Conservation (phyloP, 768 basidiomycete genomes). For the Ephemerocybe angulata region DNA sequence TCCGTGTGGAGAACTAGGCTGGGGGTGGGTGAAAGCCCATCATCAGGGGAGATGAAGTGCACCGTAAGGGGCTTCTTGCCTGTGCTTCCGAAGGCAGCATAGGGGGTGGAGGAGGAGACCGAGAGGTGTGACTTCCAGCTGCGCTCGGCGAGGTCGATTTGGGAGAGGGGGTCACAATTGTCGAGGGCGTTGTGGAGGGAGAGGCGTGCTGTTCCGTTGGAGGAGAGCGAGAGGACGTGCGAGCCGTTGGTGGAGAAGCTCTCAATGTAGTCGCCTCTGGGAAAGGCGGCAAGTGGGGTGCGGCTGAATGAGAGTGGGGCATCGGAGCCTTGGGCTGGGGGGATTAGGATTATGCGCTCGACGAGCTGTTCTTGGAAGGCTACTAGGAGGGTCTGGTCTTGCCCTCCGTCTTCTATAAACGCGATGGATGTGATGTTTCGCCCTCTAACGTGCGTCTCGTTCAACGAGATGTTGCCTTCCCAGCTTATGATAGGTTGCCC, state of each 20-base stretch:
- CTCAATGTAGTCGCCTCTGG: constrained; percentile 50
- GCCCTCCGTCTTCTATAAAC: constrained; percentile 42
- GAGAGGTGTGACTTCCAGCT: constrained; percentile 66
- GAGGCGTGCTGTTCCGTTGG: constrained; percentile 44
- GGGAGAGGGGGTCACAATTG: constrained; percentile 11
- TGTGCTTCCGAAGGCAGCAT: constrained; percentile 65
- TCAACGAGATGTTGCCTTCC: constrained; percentile 45
- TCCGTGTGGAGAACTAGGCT: constrained; percentile 44
- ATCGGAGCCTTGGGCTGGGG: constrained; percentile 12
- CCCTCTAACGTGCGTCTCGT: constrained; percentile 26
- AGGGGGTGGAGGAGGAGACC: constrained; percentile 47
- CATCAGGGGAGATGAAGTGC: constrained; percentile 47
- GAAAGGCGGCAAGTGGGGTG: constrained; percentile 24
- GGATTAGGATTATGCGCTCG: constrained; percentile 38
- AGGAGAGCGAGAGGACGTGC: constrained; percentile 54
- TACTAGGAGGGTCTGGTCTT: constrained; percentile 45
- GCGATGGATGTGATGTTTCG: constrained; percentile 55
- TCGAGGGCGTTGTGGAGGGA: constrained; percentile 5
- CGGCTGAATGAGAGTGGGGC: constrained; percentile 21
- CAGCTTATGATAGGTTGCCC: constrained; percentile 41
- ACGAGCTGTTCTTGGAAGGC: constrained; percentile 60
- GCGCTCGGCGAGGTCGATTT: constrained; percentile 45
- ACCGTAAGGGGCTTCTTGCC: constrained; percentile 57
- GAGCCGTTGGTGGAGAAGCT: constrained; percentile 46
- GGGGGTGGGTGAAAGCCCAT: constrained; percentile 42